Base-by-base conservation (phyloP, 169 alveolate genomes). In the Plasmodium vinckei region DNA sequence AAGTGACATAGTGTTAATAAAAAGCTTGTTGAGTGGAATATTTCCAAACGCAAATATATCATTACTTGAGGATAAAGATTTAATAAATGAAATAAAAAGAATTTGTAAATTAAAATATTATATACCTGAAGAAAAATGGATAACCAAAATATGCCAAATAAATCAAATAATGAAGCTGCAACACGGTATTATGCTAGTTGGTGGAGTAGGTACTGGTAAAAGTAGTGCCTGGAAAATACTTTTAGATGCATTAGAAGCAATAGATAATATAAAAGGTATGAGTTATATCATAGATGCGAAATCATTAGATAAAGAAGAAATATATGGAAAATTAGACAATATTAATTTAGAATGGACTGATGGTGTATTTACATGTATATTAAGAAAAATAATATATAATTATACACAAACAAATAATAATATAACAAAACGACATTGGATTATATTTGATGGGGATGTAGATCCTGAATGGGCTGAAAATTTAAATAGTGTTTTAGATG, bases 381-480 rank as follows among this genome's bases (percentile, higher is more conserved):
- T 97, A 49, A 93, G 95, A 47, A 71, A 87, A 60, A 87, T 92
- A 68, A 54, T 93, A 53, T 82, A 69, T 51, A 64, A 87, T 17
- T 61, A 87, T 61, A 68, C 93, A 15, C 79, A 79, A 33, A 68
- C 87, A 47, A 33, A 33, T 33, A 70, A 90, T 47, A 73, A 87
- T 86, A 42, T 94, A 63, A 77, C 93, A 2, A 95, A 94, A 65
- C 94, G 98, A 63, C 98, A 98, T 87, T 98, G 99, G 99, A 98
- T 99, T 64, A 96, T 99, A 64, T 98, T 98, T 88, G 99, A 99
- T 93, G 99, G 99, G 6, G 99, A 99, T 87, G 99, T 99, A 5
- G 99, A 98, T 87, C 99, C 99, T 13, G 99, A 98, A 79, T 99
- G 99, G 99, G 99, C 99, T 39, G 99, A 99, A 93, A 98, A 97